Percentiles rank a stretch among this genome's conserved stretches.
phyloP scores from a whole-genome alignment of 306 rosid genomes.

The Lupinus albus region DNA sequence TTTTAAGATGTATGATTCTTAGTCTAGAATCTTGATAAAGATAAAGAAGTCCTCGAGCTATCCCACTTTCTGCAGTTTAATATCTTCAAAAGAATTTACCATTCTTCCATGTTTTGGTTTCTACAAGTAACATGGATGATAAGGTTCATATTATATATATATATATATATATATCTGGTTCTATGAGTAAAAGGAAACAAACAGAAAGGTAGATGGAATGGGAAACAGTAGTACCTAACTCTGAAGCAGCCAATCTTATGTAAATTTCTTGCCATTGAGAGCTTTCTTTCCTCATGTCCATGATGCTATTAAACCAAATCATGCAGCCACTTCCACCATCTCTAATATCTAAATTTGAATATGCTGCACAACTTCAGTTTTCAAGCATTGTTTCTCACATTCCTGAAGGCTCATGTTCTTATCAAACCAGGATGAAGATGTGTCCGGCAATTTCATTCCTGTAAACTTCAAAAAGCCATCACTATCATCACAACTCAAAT shows the following conservation, averaged over 20 bases:
- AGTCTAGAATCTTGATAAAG: constrained; percentile 62
- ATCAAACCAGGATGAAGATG: constrained; percentile 45
- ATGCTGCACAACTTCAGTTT: constrained; percentile 49
- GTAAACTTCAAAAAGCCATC: constrained; percentile 25
- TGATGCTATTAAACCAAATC: constrained; percentile 39
- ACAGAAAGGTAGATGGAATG: neutral
- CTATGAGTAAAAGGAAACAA: neutral
- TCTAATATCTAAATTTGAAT: constrained; percentile 32
- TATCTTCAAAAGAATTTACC: neutral
- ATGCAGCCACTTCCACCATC: constrained; percentile 45
- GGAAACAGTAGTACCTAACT: constrained; percentile 26
- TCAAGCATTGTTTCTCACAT: constrained; percentile 38
- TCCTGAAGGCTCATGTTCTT: constrained; percentile 29
- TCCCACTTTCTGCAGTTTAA: constrained; percentile 34
- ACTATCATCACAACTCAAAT: constrained; percentile 21
- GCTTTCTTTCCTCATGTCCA: constrained; percentile 36
- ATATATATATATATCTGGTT: no score
- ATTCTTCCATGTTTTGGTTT: neutral
- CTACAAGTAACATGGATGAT: neutral
- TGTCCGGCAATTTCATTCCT: constrained; percentile 39
- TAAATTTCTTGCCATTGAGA: constrained; percentile 24
- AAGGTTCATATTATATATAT: no score
- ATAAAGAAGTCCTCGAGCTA: constrained; percentile 54
- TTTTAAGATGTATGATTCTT: constrained; percentile 58
- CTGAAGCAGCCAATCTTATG: constrained; percentile 34